phyloP scores from a whole-genome alignment of 2,329 filamentous ascomycete genomes.

The Fusarium lyarnte region DNA sequence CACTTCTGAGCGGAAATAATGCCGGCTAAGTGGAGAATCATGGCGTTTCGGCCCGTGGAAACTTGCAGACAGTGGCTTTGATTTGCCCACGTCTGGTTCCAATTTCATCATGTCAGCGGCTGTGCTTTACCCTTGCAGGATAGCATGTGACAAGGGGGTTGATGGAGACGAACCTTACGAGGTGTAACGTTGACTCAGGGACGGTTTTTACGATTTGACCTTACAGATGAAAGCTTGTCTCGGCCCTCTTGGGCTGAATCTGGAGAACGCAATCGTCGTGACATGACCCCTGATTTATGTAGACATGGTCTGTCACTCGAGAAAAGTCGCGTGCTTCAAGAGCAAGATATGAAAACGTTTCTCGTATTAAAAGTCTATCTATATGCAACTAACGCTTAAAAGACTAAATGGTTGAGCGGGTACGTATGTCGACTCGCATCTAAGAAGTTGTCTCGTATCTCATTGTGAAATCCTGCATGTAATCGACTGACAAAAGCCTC shows the following conservation, averaged over 20 bases:
- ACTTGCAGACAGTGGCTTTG: neutral
- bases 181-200: neutral
- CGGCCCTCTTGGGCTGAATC: neutral
- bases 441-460: neutral
- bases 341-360: neutral
- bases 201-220: neutral
- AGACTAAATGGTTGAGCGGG: neutral
- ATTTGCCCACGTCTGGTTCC: neutral
- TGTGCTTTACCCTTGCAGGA: neutral
- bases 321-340: neutral
- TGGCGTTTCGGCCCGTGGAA: neutral
- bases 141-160: neutral
- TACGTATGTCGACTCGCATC: conserved; percentile 13
- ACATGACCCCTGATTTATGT: neutral
- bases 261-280: neutral
- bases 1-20: neutral
- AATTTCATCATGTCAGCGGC: neutral
- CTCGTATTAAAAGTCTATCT: neutral
- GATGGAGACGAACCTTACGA: neutral
- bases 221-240: neutral
- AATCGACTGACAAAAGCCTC: conserved; percentile 1
- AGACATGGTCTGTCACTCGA: neutral
- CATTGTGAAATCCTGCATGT: conserved; percentile 14
- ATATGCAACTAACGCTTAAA: neutral
- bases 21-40: neutral